Percentiles rank a stretch among this genome's conserved stretches.
These are phyloP conservation scores for Xylaria castorea DNA, from an alignment of 495 filamentous ascomycete species.

Conservation along the genomic window DNA sequence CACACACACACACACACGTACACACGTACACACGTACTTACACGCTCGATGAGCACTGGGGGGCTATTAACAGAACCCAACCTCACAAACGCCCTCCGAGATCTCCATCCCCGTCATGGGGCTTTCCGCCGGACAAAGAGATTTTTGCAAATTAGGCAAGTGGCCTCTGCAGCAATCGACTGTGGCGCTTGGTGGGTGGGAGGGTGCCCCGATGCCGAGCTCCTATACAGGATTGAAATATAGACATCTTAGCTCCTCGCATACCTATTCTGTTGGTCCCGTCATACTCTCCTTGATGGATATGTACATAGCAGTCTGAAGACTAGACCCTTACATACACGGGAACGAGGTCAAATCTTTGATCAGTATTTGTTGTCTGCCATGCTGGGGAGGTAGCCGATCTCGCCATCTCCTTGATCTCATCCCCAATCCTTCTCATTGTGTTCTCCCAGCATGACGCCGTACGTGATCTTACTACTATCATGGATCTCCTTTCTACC, in stretches of 20 bases:
- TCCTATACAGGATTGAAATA: constrained; percentile 16
- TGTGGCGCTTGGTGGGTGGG: not conserved
- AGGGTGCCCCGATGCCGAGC: not conserved
- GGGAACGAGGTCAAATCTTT: constrained; percentile 9
- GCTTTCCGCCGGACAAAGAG: constrained; percentile 15
- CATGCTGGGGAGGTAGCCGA: constrained; percentile 24
- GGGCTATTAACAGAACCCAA: constrained; percentile 10
- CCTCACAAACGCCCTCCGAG: constrained; percentile 6
- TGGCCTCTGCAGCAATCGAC: not conserved
- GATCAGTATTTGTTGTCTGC: constrained; percentile 7
- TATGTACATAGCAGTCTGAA: constrained; percentile 11
- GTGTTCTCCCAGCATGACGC: constrained; percentile 29
- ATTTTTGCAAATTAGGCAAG: constrained; percentile 26
- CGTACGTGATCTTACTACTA: constrained; percentile 25
- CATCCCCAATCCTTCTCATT: not conserved
- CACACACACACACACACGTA: constrained; percentile 7
- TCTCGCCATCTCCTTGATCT: constrained; percentile 15
- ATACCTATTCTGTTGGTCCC: constrained; percentile 2
- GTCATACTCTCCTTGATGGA: not conserved
- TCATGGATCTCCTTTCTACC: constrained; percentile 30
- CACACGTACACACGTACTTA: constrained; percentile 1
- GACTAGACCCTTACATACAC: constrained; percentile 8
- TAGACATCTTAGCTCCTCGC: constrained; percentile 21
- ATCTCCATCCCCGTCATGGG: constrained; percentile 22
- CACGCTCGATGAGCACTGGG: not conserved